phyloP scores from a whole-genome alignment of 2,329 filamentous ascomycete genomes.

The Calonectria pseudoreteaudii region DNA sequence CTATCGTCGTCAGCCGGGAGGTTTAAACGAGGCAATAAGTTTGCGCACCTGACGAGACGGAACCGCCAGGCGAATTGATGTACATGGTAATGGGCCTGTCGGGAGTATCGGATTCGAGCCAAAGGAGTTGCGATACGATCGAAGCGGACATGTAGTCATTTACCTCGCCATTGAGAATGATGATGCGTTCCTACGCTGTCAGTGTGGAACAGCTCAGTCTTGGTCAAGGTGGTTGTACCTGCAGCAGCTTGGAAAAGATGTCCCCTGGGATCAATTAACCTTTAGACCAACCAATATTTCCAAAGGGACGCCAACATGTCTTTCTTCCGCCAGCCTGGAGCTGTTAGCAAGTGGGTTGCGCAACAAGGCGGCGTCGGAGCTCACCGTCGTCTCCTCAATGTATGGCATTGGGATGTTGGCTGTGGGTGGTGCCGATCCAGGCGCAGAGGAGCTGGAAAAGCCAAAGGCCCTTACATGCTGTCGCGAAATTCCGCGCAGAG shows the following conservation, averaged over 20 bases:
- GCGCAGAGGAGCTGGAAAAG: conserved; percentile 49
- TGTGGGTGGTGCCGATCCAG: conserved; percentile 43
- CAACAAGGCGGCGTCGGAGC: conserved; percentile 28
- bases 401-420: conserved; percentile 68
- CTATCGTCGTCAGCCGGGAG: conserved; percentile 44
- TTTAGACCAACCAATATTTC: background rate
- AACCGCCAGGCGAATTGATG: conserved; percentile 96
- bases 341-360: conserved; percentile 40
- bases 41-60: conserved; percentile 74
- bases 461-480: conserved; percentile 57
- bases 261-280: conserved; percentile 68
- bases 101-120: conserved; percentile 96
- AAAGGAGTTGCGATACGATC: conserved; percentile 95
- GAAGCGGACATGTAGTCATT: conserved; percentile 92
- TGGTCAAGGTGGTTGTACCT: conserved; percentile 59
- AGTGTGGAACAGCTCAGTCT: conserved; percentile 18
- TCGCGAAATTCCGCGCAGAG: conserved; percentile 50
- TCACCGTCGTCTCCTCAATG: conserved; percentile 61
- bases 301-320: conserved; percentile 68
- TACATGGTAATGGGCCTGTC: conserved; percentile 97
- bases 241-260: conserved; percentile 83
- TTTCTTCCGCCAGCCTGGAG: conserved; percentile 80
- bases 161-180: conserved; percentile 92
- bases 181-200: conserved; percentile 80
- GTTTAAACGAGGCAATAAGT: background rate